These are phyloP conservation scores for Cenchrus americanus DNA, from an alignment of 176 grass and related monocot genomes.

Conservation along the genomic window DNA sequence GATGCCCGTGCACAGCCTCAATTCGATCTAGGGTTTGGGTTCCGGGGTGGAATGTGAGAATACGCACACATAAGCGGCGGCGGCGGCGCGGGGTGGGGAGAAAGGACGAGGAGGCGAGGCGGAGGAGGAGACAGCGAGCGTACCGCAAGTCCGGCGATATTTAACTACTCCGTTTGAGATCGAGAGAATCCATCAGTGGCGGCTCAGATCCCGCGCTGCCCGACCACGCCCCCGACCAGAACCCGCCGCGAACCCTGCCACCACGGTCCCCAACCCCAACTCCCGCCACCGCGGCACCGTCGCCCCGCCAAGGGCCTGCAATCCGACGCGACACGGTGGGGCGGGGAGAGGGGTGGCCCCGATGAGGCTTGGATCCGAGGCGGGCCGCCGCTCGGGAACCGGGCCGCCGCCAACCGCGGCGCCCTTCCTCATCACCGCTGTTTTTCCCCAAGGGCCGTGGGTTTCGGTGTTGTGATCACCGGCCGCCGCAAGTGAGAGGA, in stretches of 20 bases:
- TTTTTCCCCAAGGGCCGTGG: neutral
- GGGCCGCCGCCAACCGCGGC: neutral
- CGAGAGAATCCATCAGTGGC: slow-evolving; percentile 14
- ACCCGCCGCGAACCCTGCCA: neutral
- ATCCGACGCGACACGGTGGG: neutral
- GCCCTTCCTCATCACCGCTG: slow-evolving; percentile 38
- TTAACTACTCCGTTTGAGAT: neutral
- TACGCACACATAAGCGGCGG: neutral
- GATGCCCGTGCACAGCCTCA: neutral
- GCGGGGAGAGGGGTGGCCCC: slow-evolving; percentile 8
- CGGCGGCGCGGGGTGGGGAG: neutral
- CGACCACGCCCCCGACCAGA: neutral
- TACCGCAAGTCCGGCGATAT: neutral
- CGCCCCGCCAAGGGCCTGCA: slow-evolving; percentile 18
- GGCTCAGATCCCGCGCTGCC: slow-evolving; percentile 30
- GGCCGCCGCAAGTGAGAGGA: neutral
- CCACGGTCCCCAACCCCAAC: slow-evolving; percentile 27
- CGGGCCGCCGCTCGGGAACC: neutral
- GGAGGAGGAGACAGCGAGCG: neutral
- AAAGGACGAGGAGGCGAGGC: neutral
- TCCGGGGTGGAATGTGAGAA: neutral
- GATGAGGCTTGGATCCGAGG: slow-evolving; percentile 4
- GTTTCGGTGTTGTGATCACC: slow-evolving; percentile 5
- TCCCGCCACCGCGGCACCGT: neutral
- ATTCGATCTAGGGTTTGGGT: slow-evolving; percentile 7